Evolutionary conservation across 176 grass and related monocot species (phyloP), one percentile per base, ranked within the genome.

Genomic region (Avena sativa): DNA sequence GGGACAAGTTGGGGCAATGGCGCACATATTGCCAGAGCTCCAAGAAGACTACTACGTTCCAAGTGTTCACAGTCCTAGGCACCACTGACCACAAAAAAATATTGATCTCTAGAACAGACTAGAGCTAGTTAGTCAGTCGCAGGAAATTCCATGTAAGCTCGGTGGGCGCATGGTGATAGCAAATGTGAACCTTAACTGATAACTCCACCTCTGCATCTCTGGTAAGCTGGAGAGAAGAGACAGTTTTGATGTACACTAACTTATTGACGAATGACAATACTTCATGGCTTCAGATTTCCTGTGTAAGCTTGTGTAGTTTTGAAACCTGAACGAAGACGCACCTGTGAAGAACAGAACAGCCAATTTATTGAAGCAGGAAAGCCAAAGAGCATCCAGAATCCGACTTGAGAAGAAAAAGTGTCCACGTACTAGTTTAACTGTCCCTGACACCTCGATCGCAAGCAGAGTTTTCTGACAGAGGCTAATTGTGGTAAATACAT

Each of bases 41-140:
- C 91, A 95, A 14, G 91, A 95, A 71, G 93, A 93, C 71, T 95
- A 95, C 78, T 93, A 91, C 34, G 93, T 89, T 19, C 91, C 93
- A 28, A 91, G 88, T 15, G 93, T 91, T 43, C 93, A 95, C 53
- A 88, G 82, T 46, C 88, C 93, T 12, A 95, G 83, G 47, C 93
- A 95, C 23, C 93, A 93, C 66, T 95, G 86, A 91, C 25, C 49
- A 15, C 20, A 63, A 49, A 66, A 12, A 8, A 48, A 48, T 0
- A 12, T 48, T 48, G 47, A 10, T 48, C 47, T 1, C 40, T 43
- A 43, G 40, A 43, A 43, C 40, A 43, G 40, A 43, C 40, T 43
- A 43, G 40, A 43, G 40, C 40, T 43, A 43, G 40, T 48, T 10
- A 48, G 46, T 48, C 46, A 48, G 46, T 48, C 9, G 46, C 9